These are phyloP conservation scores for Sclerotinia spermophila DNA, from an alignment of 2,329 filamentous ascomycete species.

Conservation along the genomic window DNA sequence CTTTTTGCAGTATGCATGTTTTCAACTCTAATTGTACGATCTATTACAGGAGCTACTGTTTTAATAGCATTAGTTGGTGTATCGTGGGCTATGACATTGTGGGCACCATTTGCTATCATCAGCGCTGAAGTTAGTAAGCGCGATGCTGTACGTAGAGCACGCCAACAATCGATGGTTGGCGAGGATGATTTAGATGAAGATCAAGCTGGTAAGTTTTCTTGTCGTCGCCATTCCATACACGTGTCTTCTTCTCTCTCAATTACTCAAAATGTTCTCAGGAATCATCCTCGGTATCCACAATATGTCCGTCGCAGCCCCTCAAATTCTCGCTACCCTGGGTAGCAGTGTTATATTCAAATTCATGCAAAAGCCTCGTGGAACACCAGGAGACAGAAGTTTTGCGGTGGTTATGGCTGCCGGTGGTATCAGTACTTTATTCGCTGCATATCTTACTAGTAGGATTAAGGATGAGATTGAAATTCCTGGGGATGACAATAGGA, in stretches of 20 bases:
- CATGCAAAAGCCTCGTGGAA: conserved; percentile 82
- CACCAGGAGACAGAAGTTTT: conserved; percentile 81
- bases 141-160: conserved; percentile 60
- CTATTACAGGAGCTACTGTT: conserved; percentile 67
- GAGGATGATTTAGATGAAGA: conserved; percentile 24
- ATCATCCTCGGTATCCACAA: conserved; percentile 95
- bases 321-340: conserved; percentile 83
- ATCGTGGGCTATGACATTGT: conserved; percentile 88
- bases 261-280: conserved; percentile 38
- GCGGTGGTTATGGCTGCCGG: conserved; percentile 83
- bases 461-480: conserved; percentile 36
- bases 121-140: conserved; percentile 85
- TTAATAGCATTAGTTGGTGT: conserved; percentile 81
- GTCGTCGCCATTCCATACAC: background rate
- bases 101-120: conserved; percentile 95
- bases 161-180: conserved; percentile 20
- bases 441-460: conserved; percentile 58
- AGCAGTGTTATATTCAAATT: conserved; percentile 81
- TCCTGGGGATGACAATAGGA: conserved; percentile 16
- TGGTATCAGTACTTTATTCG: conserved; percentile 71
- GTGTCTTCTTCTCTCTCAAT: background rate
- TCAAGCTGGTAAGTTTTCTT: conserved; percentile 19
- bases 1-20: conserved; percentile 80
- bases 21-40: conserved; percentile 73
- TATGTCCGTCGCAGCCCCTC: conserved; percentile 85